Evolutionary conservation across 805 yeast species (phyloP).

Genomic region (Kazachstania kunashirensis): DNA sequence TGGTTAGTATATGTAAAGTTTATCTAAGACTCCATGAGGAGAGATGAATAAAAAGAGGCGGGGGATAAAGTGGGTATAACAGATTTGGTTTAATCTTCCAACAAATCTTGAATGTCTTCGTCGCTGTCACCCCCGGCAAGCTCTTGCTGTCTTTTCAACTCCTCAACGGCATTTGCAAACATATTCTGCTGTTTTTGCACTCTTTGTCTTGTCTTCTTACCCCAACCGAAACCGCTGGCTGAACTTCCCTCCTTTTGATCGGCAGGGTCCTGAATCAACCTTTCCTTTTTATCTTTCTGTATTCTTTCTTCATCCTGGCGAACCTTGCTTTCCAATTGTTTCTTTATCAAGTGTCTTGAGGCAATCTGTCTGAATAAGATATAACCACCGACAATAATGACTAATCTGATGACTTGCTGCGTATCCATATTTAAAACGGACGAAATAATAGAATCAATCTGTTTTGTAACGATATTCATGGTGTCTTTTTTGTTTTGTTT

Average conservation of each 20-base stretch:
- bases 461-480: too few relatives aligned
- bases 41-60: too few relatives aligned
- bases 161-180: conserved; percentile 39
- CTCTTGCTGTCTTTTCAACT: conserved; percentile 34
- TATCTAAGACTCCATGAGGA: too few relatives aligned
- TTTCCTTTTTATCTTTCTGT: conserved; percentile 29
- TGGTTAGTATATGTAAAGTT: too few relatives aligned
- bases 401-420: conserved; percentile 18
- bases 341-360: conserved; percentile 45
- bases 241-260: conserved; percentile 17
- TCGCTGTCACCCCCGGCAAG: conserved; percentile 45
- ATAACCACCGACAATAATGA: conserved; percentile 55
- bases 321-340: conserved; percentile 43
- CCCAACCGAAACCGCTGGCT: conserved; percentile 59
- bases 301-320: conserved; percentile 27
- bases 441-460: too few relatives aligned
- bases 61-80: background rate
- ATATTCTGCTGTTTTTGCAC: conserved; percentile 46
- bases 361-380: conserved; percentile 47
- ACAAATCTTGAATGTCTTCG: conserved; percentile 57
- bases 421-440: conserved; percentile 6
- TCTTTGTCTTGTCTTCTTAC: conserved; percentile 57
- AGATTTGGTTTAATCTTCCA: conserved; percentile 40
- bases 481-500: too few relatives aligned
- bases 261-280: conserved; percentile 30